Conservation (phyloP, 371 early-diverging fungal genomes). For the Amoeboaphelidium protococcarum region DNA sequence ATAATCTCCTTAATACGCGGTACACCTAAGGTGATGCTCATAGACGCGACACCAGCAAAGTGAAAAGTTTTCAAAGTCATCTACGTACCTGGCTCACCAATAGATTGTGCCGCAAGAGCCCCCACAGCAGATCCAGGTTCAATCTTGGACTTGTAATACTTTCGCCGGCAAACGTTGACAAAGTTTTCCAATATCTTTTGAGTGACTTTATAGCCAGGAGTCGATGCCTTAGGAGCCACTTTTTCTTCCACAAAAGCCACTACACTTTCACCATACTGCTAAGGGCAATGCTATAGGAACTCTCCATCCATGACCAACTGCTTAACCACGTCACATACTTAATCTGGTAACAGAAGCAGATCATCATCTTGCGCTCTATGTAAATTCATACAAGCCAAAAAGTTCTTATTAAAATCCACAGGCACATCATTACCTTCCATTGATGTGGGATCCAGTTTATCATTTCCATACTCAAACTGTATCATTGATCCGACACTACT, state of each 20-base stretch:
- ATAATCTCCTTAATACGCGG: constrained; percentile 96
- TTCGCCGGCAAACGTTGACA: constrained; percentile 41
- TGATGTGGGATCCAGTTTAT: constrained; percentile 83
- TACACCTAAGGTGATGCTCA: constrained; percentile 98
- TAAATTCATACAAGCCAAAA: constrained; percentile 10
- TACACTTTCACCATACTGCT: neutral
- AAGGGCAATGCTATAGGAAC: neutral
- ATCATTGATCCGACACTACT: constrained; percentile 73
- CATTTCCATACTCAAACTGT: constrained; percentile 96
- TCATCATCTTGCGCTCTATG: neutral
- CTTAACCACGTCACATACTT: neutral
- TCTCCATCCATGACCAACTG: neutral
- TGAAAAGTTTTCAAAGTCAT: constrained; percentile 99
- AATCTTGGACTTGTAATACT: constrained; percentile 64
- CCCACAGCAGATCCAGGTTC: constrained; percentile 57
- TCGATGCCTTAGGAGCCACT: too few relatives aligned
- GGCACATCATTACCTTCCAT: constrained; percentile 82
- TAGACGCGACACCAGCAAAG: constrained; percentile 97
- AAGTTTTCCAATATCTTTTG: constrained; percentile 38
- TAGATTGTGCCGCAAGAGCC: constrained; percentile 91
- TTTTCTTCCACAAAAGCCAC: neutral
- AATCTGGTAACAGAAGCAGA: neutral
- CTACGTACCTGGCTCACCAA: constrained; percentile 99
- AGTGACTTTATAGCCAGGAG: constrained; percentile 38
- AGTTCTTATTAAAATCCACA: constrained; percentile 59